phyloP scores from a whole-genome alignment of 805 yeast genomes.

The Sugiyamaella marilandica region DNA sequence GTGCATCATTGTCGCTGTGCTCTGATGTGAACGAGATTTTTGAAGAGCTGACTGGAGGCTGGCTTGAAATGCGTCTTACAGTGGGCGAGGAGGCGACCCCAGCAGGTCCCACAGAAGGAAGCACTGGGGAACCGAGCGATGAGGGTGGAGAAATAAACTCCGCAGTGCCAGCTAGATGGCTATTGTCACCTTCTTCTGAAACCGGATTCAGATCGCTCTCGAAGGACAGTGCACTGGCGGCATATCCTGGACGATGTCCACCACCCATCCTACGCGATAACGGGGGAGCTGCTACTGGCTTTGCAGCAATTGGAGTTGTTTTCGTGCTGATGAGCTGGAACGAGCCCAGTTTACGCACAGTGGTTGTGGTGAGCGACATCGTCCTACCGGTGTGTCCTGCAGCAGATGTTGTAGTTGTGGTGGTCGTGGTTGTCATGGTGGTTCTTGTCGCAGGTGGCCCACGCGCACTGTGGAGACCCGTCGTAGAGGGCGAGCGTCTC shows the following conservation, averaged over 20 bases:
- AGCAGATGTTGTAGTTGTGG: slow-evolving; percentile 28
- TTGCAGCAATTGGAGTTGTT: slow-evolving; percentile 19
- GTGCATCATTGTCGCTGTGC: slow-evolving; percentile 1
- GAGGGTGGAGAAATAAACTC: slow-evolving; percentile 2
- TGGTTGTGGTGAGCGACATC: slow-evolving; percentile 35
- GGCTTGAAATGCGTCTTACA: slow-evolving; percentile 1
- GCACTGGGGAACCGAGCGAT: neutral
- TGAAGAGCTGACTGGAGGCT: slow-evolving; percentile 2
- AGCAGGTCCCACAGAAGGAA: neutral
- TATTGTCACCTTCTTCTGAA: slow-evolving; percentile 19
- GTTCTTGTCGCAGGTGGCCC: slow-evolving; percentile 18
- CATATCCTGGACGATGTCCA: slow-evolving; percentile 17
- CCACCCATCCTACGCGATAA: slow-evolving; percentile 3
- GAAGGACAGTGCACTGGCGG: slow-evolving; percentile 23
- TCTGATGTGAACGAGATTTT: slow-evolving; percentile 9
- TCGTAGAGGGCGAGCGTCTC: slow-evolving; percentile 5
- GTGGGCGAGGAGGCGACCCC: slow-evolving; percentile 1
- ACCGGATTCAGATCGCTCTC: slow-evolving; percentile 27
- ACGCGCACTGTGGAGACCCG: neutral
- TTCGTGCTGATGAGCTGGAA: slow-evolving; percentile 33
- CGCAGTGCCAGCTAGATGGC: neutral
- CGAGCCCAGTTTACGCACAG: slow-evolving; percentile 34
- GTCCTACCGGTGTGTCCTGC: slow-evolving; percentile 32
- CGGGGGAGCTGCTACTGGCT: slow-evolving; percentile 9
- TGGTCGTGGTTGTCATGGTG: slow-evolving; percentile 14